These are phyloP conservation scores for Ilex paraguariensis DNA, from an alignment of 305 asterid genomes.

Conservation along the genomic window DNA sequence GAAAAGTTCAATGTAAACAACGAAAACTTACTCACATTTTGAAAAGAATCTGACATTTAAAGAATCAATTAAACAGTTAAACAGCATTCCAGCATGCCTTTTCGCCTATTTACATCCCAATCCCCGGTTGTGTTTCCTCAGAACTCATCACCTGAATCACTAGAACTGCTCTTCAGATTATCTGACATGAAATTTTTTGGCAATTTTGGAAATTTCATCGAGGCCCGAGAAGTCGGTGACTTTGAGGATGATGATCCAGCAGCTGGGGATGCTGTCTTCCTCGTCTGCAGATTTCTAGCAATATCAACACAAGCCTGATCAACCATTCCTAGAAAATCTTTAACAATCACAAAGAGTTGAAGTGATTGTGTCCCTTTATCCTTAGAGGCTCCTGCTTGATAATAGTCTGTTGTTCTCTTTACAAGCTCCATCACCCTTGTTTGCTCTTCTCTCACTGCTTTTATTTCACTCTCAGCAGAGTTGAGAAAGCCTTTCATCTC, in stretches of 20 bases:
- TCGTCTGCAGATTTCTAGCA: conserved; percentile 65
- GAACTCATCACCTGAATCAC: conserved; percentile 34
- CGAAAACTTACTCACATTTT: neutral
- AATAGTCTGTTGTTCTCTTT: conserved; percentile 71
- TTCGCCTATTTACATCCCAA: conserved; percentile 27
- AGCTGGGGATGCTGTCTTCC: conserved; percentile 33
- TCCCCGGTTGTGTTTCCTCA: conserved; percentile 11
- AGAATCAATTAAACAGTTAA: neutral
- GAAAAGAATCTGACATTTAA: conserved; percentile 18
- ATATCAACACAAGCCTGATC: conserved; percentile 86
- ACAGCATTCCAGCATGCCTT: neutral
- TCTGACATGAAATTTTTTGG: conserved; percentile 81
- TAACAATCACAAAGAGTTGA: conserved; percentile 62
- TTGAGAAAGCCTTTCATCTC: conserved; percentile 61
- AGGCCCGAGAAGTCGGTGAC: conserved; percentile 37
- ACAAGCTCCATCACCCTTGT: conserved; percentile 62
- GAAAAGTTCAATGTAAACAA: neutral
- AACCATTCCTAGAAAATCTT: conserved; percentile 81
- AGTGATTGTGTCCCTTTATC: conserved; percentile 47
- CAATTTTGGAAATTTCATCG: conserved; percentile 75
- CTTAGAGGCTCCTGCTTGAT: conserved; percentile 68
- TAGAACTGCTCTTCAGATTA: conserved; percentile 39
- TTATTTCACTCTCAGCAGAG: conserved; percentile 55
- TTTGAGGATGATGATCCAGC: conserved; percentile 37
- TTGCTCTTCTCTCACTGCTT: conserved; percentile 46